Evolutionary conservation across 2,329 filamentous ascomycete species (phyloP).

Genomic region (Colletotrichum sp.): DNA sequence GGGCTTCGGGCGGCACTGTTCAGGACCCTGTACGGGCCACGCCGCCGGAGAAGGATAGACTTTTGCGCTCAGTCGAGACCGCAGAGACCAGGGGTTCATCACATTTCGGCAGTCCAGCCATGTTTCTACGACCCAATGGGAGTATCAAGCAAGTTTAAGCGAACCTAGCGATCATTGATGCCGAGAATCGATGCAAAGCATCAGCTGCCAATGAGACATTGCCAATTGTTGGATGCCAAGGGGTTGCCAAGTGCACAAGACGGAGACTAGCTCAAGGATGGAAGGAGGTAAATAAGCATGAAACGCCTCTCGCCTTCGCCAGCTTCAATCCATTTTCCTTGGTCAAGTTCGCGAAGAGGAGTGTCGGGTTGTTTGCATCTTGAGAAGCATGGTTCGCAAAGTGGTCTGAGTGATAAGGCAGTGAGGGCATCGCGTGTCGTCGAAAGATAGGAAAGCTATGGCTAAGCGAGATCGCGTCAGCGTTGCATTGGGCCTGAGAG

Average conservation of each 20-base stretch:
- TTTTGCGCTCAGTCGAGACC: not conserved
- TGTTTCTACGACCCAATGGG: not conserved
- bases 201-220: not conserved
- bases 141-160: not conserved
- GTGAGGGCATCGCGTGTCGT: not conserved
- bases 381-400: not conserved
- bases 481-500: not conserved
- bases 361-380: not conserved
- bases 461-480: not conserved
- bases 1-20: not conserved
- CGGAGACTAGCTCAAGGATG: slow-evolving; percentile 13
- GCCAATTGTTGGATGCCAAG: not conserved
- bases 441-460: not conserved
- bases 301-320: not conserved
- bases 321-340: no score
- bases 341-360: no score
- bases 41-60: not conserved
- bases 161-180: not conserved
- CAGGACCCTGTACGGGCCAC: not conserved
- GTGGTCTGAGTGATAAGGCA: not conserved
- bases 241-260: not conserved
- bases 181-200: not conserved
- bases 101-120: not conserved
- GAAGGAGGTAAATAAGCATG: slow-evolving; percentile 10
- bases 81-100: not conserved